Evolutionary conservation across 2,329 filamentous ascomycete species (phyloP).

Genomic region (Fusarium foetens): DNA sequence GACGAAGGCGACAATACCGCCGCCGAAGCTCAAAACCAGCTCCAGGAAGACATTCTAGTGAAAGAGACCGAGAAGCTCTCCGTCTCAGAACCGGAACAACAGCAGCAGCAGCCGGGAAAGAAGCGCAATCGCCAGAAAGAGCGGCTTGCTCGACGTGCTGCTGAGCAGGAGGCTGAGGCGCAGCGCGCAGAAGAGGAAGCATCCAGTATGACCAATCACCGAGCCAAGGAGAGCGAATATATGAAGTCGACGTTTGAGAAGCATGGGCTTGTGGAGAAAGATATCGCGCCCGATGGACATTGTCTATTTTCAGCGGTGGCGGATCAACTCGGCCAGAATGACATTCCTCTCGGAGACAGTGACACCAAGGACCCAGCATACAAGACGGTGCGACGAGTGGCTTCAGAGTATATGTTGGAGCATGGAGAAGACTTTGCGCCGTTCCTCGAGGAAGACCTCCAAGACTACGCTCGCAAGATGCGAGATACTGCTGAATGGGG

Average conservation of each 20-base stretch:
- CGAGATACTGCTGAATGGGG: constrained; percentile 94
- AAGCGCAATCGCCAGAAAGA: constrained; percentile 94
- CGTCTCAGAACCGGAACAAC: constrained; percentile 24
- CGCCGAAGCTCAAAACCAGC: not conserved
- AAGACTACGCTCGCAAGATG: constrained; percentile 78
- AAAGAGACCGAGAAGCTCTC: constrained; percentile 39
- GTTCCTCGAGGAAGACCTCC: constrained; percentile 85
- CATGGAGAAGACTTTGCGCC: constrained; percentile 85
- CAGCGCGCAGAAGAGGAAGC: constrained; percentile 80
- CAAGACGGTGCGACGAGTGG: constrained; percentile 72
- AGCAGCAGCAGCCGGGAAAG: constrained; percentile 55
- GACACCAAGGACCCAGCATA: constrained; percentile 60
- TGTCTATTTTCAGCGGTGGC: constrained; percentile 94
- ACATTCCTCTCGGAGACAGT: constrained; percentile 53
- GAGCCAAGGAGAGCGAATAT: constrained; percentile 72
- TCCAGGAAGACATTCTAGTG: constrained; percentile 25
- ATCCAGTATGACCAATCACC: constrained; percentile 75
- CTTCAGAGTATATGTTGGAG: constrained; percentile 79
- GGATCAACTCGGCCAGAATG: constrained; percentile 74
- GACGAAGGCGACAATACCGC: constrained; percentile 24
- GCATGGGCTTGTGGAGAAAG: constrained; percentile 75
- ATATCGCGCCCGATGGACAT: constrained; percentile 91
- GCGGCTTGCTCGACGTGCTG: constrained; percentile 86
- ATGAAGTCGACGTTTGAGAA: constrained; percentile 76
- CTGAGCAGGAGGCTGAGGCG: constrained; percentile 79